Percentiles rank a stretch among this genome's conserved stretches.
Evolutionary conservation across 768 basidiomycete species (phyloP).

Genomic region (Tubosaeta brunneosetosa): DNA sequence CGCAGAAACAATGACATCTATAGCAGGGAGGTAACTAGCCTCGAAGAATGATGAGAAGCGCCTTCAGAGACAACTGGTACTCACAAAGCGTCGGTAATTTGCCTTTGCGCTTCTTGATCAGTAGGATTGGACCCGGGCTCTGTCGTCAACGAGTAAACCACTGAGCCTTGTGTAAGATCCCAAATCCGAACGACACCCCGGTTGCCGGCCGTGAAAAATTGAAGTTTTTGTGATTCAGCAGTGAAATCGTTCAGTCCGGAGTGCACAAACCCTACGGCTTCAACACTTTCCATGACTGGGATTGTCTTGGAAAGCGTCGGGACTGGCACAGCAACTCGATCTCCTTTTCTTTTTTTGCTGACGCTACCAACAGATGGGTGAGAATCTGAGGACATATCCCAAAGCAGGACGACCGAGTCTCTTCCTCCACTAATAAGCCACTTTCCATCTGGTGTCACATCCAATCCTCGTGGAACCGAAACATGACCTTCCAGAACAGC

Average conservation of each 20-base stretch:
- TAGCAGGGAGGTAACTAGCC: conserved; percentile 62
- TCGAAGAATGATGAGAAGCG: conserved; percentile 15
- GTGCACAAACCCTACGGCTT: conserved; percentile 72
- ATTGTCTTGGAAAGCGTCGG: conserved; percentile 75
- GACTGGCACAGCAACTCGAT: conserved; percentile 37
- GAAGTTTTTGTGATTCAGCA: conserved; percentile 36
- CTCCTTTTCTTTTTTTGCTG: conserved; percentile 37
- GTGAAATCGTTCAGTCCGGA: conserved; percentile 43
- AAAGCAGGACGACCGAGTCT: conserved; percentile 88
- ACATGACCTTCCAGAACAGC: conserved; percentile 93
- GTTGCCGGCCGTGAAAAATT: conserved; percentile 88
- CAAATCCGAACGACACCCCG: conserved; percentile 83
- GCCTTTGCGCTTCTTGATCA: conserved; percentile 73
- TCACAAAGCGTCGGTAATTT: conserved; percentile 80
- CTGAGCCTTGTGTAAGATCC: conserved; percentile 66
- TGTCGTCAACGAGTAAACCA: conserved; percentile 56
- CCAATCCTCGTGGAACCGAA: conserved; percentile 88
- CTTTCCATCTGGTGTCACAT: conserved; percentile 77
- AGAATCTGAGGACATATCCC: conserved; percentile 57
- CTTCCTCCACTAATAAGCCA: conserved; percentile 90
- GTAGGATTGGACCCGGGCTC: conserved; percentile 33
- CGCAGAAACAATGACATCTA: conserved; percentile 67
- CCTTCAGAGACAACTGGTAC: conserved; percentile 30
- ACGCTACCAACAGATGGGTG: conserved; percentile 6
- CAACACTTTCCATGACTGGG: conserved; percentile 79